These are phyloP conservation scores for Flagelloscypha sp. DNA, from an alignment of 768 basidiomycete species.

Conservation along the genomic window DNA sequence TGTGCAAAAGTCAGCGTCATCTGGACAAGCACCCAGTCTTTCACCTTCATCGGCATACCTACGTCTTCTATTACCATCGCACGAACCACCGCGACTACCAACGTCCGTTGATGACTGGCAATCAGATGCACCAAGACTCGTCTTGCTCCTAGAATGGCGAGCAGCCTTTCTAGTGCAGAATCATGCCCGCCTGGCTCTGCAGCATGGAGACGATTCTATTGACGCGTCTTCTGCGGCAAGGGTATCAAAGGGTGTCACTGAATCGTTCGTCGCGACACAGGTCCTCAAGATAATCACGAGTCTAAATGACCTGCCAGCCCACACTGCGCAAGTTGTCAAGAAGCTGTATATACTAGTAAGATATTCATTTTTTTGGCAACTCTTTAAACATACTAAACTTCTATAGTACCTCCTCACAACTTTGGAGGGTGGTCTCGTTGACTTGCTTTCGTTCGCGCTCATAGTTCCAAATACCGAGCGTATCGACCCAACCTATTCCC, in stretches of 20 bases:
- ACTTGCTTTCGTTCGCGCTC: conserved; percentile 51
- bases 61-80: conserved; percentile 44
- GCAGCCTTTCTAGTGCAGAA: conserved; percentile 53
- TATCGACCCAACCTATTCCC: conserved; percentile 34
- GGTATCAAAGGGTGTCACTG: conserved; percentile 54
- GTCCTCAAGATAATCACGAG: conserved; percentile 40
- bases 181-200: too few relatives aligned
- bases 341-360: conserved; percentile 40
- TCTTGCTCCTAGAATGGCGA: conserved; percentile 53
- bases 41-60: conserved; percentile 49
- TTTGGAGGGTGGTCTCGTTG: conserved; percentile 45
- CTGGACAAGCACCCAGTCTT: conserved; percentile 22
- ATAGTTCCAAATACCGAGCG: conserved; percentile 16
- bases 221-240: conserved; percentile 54
- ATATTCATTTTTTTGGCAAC: conserved; percentile 1
- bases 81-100: conserved; percentile 14
- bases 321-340: conserved; percentile 20
- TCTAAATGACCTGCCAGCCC: conserved; percentile 19
- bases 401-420: conserved; percentile 59
- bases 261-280: conserved; percentile 57
- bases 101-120: conserved; percentile 20
- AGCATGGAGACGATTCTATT: conserved; percentile 22
- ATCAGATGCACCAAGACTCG: conserved; percentile 29
- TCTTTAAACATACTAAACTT: background rate
- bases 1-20: conserved; percentile 23